A percentile compares a stretch with the other conserved stretches of the same genome.
Evolutionary conservation across 2,329 filamentous ascomycete genomes (phyloP).

Genomic region (Leptodontidium sp.): DNA sequence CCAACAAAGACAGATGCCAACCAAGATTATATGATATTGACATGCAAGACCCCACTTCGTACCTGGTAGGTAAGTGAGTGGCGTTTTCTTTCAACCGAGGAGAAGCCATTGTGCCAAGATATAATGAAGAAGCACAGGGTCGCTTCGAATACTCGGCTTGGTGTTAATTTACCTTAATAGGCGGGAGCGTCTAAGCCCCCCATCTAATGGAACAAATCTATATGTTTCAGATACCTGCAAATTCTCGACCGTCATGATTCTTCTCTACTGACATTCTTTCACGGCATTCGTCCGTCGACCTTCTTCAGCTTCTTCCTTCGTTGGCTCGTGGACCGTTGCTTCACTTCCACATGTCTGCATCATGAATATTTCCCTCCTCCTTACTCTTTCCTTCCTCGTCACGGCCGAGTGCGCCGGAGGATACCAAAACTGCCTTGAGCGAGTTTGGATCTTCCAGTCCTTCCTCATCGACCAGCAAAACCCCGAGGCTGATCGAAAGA

Average conservation of each 20-base stretch:
- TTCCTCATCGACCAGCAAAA: background rate
- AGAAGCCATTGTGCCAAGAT: background rate
- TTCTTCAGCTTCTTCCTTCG: slow-evolving; percentile 1
- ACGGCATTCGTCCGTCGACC: background rate
- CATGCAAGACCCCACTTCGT: background rate
- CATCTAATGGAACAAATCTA: background rate
- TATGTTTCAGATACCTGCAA: background rate
- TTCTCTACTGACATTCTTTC: background rate
- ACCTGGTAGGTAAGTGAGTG: background rate
- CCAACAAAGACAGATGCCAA: too few relatives aligned
- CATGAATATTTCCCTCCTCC: background rate
- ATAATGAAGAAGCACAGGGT: background rate
- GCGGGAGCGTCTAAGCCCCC: background rate
- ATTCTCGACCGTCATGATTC: background rate
- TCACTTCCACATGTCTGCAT: background rate
- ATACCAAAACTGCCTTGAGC: slow-evolving; percentile 1
- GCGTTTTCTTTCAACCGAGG: background rate
- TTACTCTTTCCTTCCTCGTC: background rate
- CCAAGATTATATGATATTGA: too few relatives aligned
- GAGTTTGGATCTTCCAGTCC: background rate
- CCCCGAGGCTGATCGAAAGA: background rate
- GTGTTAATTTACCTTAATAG: background rate
- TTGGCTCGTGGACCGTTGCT: background rate
- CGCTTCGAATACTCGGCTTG: background rate
- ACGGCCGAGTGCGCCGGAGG: background rate